Base-by-base conservation (phyloP, 495 filamentous ascomycete species). In the Cenococcum geophilum region DNA sequence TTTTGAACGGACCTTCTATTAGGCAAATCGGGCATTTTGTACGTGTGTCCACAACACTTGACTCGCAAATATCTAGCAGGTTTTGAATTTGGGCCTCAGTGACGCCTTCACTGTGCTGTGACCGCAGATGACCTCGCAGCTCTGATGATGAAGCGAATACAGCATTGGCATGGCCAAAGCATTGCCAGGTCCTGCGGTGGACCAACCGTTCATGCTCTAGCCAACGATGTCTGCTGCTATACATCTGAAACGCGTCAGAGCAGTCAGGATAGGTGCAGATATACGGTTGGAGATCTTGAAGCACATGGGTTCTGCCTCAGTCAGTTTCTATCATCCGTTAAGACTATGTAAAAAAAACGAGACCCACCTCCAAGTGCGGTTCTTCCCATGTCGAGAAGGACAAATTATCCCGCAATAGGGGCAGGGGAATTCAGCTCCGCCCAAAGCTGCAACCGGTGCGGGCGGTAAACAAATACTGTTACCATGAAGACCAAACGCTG, bases 401-500 rank as follows among this genome's bases (percentile, higher is more conserved):
- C 54, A 57, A n/a, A 42, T 6, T 5, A 57, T 27, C 25, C 11
- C 12, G 12, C 54, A 57, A 9, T 35, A 37, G 12, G 27, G 54
- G 34, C 54, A 57, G n/a, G 37, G 5, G 21, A 57, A 57, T n/a
- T n/a, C n/a, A n/a, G n/a, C n/a, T n/a, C n/a, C n/a, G 10, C 35
- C 54, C 18, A 10, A 14, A n/a, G 54, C 54, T 11, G 20, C 54
- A 1, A 10, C 23, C 0, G 54, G 54, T 4, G 54, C 23, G 14
- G 54, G 27, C 5, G 54, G 54, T 42, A 57, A 9, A 57, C 37
- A 5, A 40, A 57, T n/a, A 36, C 27, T n/a, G 8, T 40, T 18
- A 4, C 54, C 54, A 20, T 57, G 23, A 10, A 22, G 0, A 35
- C 34, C 34, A n/a, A 11, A 22, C 5, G 32, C 54, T 1, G 35